These are phyloP conservation scores for Stereocaulon alpinum DNA, from an alignment of 495 filamentous ascomycete genomes.

Conservation along the genomic window DNA sequence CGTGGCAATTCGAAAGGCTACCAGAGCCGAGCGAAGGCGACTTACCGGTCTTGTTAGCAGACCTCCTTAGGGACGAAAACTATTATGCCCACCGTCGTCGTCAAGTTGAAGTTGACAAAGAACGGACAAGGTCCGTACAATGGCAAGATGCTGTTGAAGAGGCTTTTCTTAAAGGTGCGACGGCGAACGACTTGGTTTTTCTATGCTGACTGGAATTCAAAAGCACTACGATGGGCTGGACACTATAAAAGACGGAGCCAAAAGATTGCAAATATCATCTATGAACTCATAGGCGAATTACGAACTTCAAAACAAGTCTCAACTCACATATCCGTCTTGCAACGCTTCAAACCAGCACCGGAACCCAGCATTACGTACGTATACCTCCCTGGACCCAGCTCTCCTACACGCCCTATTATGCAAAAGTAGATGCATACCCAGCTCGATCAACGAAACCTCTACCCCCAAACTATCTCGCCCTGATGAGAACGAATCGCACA, in stretches of 20 bases:
- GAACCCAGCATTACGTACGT: too few relatives aligned
- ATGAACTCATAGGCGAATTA: background rate
- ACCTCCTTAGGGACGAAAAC: background rate
- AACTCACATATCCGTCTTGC: background rate
- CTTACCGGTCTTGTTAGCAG: background rate
- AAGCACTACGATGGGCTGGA: background rate
- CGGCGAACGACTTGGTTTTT: background rate
- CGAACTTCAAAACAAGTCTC: background rate
- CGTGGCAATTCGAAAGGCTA: background rate
- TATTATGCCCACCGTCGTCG: background rate
- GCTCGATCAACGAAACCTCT: too few relatives aligned
- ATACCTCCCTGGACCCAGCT: too few relatives aligned
- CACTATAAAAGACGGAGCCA: too few relatives aligned
- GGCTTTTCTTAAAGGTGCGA: background rate
- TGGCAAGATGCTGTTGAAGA: background rate
- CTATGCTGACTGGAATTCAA: background rate
- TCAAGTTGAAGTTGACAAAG: background rate
- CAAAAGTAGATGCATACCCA: too few relatives aligned
- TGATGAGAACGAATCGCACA: too few relatives aligned
- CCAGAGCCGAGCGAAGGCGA: background rate
- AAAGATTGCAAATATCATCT: background rate
- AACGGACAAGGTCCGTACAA: background rate
- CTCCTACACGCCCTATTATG: too few relatives aligned
- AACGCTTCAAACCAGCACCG: too few relatives aligned
- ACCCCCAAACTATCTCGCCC: too few relatives aligned